A percentile compares a stretch with the other conserved stretches of the same genome.
Conservation (phyloP, 768 basidiomycete species). For the Collybia sordida region DNA sequence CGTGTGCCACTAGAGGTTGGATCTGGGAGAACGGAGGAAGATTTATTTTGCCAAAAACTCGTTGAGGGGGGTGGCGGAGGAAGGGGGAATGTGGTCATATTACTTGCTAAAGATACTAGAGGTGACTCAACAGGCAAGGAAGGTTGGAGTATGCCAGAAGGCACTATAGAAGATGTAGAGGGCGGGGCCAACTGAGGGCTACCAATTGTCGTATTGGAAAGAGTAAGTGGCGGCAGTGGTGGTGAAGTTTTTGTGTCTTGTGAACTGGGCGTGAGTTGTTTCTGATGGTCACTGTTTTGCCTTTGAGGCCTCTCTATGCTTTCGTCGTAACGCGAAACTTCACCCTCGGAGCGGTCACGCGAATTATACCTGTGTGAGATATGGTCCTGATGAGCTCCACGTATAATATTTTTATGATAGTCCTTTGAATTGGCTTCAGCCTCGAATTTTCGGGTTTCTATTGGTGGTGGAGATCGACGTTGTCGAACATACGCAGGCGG, state of each 20-base stretch:
- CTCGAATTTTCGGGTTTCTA: neutral
- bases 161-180: neutral
- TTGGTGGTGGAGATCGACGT: conserved; percentile 2
- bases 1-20: conserved; percentile 15
- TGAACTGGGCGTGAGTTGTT: neutral
- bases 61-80: conserved; percentile 17
- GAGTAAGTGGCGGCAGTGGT: no score
- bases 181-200: neutral
- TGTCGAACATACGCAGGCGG: conserved; percentile 1
- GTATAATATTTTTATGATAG: neutral
- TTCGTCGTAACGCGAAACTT: conserved; percentile 1
- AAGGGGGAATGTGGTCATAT: conserved; percentile 5
- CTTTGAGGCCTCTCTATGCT: neutral
- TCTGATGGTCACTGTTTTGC: neutral
- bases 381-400: neutral
- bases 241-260: neutral
- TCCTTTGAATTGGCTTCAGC: neutral
- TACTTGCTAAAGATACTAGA: conserved; percentile 3
- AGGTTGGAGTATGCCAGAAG: neutral
- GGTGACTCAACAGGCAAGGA: conserved; percentile 2
- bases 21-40: conserved; percentile 4
- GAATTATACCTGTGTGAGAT: neutral
- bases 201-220: no score
- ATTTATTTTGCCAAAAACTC: conserved; percentile 10
- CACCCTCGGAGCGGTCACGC: neutral